Conservation (phyloP, 2,329 filamentous ascomycete species). For the Trichoderma atroviride region DNA sequence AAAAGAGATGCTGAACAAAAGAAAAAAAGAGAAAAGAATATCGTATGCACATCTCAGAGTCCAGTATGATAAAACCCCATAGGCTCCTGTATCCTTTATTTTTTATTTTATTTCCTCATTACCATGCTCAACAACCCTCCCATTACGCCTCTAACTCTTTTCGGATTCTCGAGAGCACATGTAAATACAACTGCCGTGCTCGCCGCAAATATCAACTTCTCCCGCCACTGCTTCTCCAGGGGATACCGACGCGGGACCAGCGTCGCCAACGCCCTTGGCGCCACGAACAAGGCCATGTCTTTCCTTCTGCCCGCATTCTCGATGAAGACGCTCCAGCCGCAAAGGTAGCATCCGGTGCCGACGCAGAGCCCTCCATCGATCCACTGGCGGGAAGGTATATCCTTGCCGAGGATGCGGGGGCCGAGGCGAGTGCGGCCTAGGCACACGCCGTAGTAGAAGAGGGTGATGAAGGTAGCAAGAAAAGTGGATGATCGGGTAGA, state of each 20-base stretch:
- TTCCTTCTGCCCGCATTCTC: conserved; percentile 68
- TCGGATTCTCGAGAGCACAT: conserved; percentile 63
- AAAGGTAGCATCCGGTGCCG: conserved; percentile 70
- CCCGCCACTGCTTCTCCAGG: conserved; percentile 64
- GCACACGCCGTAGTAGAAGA: conserved; percentile 87
- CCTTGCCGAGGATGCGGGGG: conserved; percentile 64
- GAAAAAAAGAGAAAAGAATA: neutral
- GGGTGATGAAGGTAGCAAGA: conserved; percentile 72
- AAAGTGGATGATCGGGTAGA: conserved; percentile 75
- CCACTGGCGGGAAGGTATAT: conserved; percentile 49
- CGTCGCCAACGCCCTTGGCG: conserved; percentile 75
- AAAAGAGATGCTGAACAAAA: neutral
- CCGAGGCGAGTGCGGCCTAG: conserved; percentile 74
- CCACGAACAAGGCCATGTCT: conserved; percentile 79
- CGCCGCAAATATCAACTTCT: conserved; percentile 66
- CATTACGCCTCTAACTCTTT: conserved; percentile 67
- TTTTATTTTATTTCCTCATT: conserved; percentile 41
- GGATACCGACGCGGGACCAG: conserved; percentile 71
- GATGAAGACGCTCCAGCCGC: conserved; percentile 79
- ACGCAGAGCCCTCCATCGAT: conserved; percentile 70
- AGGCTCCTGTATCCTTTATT: conserved; percentile 30
- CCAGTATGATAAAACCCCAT: neutral
- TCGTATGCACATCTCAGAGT: neutral
- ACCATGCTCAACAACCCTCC: conserved; percentile 61
- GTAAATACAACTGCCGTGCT: conserved; percentile 73